Conservation (phyloP, 1,139 yeast genomes). For the Kurtzmaniella quercitrusa region DNA sequence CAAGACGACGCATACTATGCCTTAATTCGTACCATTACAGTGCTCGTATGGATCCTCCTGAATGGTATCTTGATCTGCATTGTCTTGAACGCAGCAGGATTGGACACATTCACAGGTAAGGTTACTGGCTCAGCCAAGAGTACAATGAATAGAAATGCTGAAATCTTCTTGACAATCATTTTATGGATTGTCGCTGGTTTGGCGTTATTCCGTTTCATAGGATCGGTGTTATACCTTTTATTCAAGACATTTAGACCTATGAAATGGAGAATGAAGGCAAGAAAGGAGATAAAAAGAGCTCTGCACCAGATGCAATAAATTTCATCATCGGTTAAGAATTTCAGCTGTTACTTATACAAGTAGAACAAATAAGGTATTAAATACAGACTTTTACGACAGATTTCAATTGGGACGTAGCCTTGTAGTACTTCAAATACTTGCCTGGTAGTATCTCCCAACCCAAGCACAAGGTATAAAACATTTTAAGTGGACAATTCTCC, state of each 20-base stretch:
- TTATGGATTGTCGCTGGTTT: constrained; percentile 49
- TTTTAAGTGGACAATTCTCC: no score
- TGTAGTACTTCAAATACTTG: no score
- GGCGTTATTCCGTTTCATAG: constrained; percentile 40
- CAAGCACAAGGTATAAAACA: background rate
- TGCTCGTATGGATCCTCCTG: constrained; percentile 43
- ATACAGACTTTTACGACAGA: no score
- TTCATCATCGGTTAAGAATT: background rate
- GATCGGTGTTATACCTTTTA: constrained; percentile 34
- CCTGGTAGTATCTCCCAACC: no score
- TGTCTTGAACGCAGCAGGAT: constrained; percentile 42
- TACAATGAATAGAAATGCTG: constrained; percentile 25
- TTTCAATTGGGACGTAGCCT: no score
- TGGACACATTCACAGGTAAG: constrained; percentile 22
- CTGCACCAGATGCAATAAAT: constrained; percentile 2
- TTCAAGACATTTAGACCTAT: constrained; percentile 36
- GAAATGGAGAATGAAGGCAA: constrained; percentile 34
- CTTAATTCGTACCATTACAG: constrained; percentile 41
- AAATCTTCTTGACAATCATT: constrained; percentile 39
- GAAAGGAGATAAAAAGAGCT: constrained; percentile 13
- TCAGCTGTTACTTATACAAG: background rate
- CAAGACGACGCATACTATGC: constrained; percentile 43
- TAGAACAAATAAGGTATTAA: no score
- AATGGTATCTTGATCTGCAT: constrained; percentile 40
- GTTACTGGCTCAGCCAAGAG: constrained; percentile 11